Evolutionary conservation across 2,329 filamentous ascomycete genomes (phyloP).

Genomic region (Colletotrichum aenigma): DNA sequence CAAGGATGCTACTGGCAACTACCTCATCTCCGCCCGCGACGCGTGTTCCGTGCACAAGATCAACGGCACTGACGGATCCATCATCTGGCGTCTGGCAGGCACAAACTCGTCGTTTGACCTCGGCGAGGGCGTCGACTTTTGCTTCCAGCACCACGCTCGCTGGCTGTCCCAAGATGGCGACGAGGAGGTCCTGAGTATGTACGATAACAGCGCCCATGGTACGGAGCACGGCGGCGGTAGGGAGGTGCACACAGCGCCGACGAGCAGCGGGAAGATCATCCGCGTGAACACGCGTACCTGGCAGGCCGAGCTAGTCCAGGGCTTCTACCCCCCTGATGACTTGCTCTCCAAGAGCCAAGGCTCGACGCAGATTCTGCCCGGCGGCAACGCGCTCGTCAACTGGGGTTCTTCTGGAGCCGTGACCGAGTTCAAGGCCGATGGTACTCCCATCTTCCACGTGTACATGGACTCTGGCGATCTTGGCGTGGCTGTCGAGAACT

Average conservation of each 20-base stretch:
- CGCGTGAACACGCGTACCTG: constrained; percentile 48
- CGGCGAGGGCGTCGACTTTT: constrained; percentile 39
- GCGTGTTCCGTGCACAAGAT: constrained; percentile 50
- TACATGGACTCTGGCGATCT: constrained; percentile 45
- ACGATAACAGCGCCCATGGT: constrained; percentile 55
- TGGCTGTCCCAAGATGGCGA: constrained; percentile 40
- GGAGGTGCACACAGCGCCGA: constrained; percentile 20
- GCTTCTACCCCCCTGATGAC: constrained; percentile 52
- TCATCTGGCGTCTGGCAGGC: constrained; percentile 60
- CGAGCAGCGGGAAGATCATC: constrained; percentile 51
- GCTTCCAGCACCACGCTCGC: constrained; percentile 58
- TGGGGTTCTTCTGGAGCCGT: constrained; percentile 58
- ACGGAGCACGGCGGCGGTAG: constrained; percentile 41
- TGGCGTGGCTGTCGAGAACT: constrained; percentile 50
- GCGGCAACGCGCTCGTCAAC: constrained; percentile 58
- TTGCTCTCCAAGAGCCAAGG: constrained; percentile 53
- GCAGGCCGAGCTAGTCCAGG: constrained; percentile 50
- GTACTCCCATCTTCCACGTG: constrained; percentile 55
- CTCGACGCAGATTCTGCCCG: constrained; percentile 57
- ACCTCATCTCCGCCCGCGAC: constrained; percentile 29
- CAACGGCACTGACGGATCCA: constrained; percentile 46
- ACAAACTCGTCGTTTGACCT: constrained; percentile 43
- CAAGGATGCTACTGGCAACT: constrained; percentile 36
- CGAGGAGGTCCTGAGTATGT: constrained; percentile 54
- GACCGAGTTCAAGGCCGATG: constrained; percentile 52